A percentile compares a stretch with the other conserved stretches of the same genome.
Conservation (phyloP, 2,329 filamentous ascomycete genomes). For the Hirsutella thompsonii region DNA sequence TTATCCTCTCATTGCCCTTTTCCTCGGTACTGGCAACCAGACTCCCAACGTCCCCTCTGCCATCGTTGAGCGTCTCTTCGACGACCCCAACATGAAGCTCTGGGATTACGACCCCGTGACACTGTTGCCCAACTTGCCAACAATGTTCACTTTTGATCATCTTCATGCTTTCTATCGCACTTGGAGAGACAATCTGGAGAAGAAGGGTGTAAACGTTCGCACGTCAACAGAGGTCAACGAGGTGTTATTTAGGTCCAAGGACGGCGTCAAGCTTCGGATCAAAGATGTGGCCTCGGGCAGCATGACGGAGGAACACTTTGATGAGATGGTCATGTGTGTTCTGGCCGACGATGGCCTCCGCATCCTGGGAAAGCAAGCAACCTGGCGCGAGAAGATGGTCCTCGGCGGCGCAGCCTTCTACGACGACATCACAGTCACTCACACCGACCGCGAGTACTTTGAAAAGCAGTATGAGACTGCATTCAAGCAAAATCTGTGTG, state of each 20-base stretch:
- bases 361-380: conserved; percentile 43
- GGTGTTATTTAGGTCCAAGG: conserved; percentile 36
- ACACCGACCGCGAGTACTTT: conserved; percentile 53
- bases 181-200: conserved; percentile 41
- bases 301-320: conserved; percentile 40
- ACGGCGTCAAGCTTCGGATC: conserved; percentile 39
- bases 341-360: conserved; percentile 51
- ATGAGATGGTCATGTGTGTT: conserved; percentile 54
- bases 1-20: conserved; percentile 58
- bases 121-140: conserved; percentile 43
- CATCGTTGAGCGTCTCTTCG: conserved; percentile 48
- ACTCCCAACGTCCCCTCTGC: conserved; percentile 58
- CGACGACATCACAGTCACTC: conserved; percentile 60
- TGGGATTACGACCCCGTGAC: conserved; percentile 45
- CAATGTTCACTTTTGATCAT: conserved; percentile 55
- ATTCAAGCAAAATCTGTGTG: conserved; percentile 38
- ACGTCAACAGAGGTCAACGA: conserved; percentile 41
- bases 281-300: conserved; percentile 37
- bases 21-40: conserved; percentile 64
- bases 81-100: conserved; percentile 44
- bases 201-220: conserved; percentile 41
- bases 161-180: conserved; percentile 46
- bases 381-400: conserved; percentile 49
- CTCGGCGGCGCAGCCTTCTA: conserved; percentile 59
- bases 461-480: conserved; percentile 53